Evolutionary conservation across 176 grass and related monocot species (phyloP).

Genomic region (Triticum dicoccoides): DNA sequence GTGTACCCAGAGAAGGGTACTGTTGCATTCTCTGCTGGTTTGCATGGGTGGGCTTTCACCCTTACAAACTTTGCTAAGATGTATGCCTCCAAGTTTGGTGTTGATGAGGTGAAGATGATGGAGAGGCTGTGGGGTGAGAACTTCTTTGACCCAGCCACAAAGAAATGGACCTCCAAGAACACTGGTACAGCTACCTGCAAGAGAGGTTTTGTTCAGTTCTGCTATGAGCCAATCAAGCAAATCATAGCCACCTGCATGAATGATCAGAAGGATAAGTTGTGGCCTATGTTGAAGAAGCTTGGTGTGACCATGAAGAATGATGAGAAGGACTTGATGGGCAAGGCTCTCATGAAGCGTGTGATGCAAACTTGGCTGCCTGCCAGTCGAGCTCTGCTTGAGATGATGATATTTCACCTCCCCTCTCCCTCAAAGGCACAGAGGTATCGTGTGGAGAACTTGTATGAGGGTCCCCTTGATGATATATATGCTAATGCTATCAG

Average conservation of each 20-base stretch:
- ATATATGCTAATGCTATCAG: slow-evolving; percentile 75
- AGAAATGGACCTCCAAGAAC: slow-evolving; percentile 78
- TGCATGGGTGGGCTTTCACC: slow-evolving; percentile 80
- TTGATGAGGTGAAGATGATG: slow-evolving; percentile 85
- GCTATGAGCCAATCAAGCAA: slow-evolving; percentile 84
- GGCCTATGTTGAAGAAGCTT: slow-evolving; percentile 88
- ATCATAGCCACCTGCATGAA: slow-evolving; percentile 81
- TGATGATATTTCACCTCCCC: slow-evolving; percentile 85
- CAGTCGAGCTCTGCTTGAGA: slow-evolving; percentile 72
- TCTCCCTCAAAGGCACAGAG: slow-evolving; percentile 61
- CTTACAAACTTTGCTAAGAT: slow-evolving; percentile 77
- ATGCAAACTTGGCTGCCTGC: slow-evolving; percentile 91
- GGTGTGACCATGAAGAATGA: slow-evolving; percentile 69
- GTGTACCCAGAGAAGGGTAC: slow-evolving; percentile 85
- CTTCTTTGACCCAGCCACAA: slow-evolving; percentile 75
- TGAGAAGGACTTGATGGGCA: slow-evolving; percentile 70
- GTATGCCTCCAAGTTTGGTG: slow-evolving; percentile 87
- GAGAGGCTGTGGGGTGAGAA: slow-evolving; percentile 95
- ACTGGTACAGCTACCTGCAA: slow-evolving; percentile 63
- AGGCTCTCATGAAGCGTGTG: slow-evolving; percentile 83
- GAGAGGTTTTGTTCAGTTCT: slow-evolving; percentile 88
- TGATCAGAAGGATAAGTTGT: slow-evolving; percentile 82
- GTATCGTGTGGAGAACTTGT: slow-evolving; percentile 88
- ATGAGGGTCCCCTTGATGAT: slow-evolving; percentile 79
- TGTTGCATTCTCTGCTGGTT: slow-evolving; percentile 75